Percentiles rank a stretch among this genome's conserved stretches.
phyloP scores from a whole-genome alignment of 768 basidiomycete species.

The Xerocomellus dryophilus region DNA sequence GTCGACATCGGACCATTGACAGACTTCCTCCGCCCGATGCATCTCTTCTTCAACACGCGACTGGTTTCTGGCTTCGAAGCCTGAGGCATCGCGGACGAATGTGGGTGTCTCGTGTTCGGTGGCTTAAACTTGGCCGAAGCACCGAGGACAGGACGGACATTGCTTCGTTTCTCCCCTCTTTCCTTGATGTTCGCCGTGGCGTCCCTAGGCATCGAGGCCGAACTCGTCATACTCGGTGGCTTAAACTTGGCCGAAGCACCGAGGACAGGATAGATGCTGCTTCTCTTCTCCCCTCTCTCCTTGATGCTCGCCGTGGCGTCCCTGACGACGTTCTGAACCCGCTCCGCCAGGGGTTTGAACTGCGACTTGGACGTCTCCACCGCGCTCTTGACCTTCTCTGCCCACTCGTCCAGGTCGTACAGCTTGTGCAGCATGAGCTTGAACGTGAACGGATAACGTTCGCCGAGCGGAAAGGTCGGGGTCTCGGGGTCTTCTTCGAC shows the following conservation, averaged over 20 bases:
- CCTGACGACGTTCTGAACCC: conserved; percentile 15
- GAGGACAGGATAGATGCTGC: conserved; percentile 27
- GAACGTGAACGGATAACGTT: conserved; percentile 58
- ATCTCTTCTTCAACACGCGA: conserved; percentile 53
- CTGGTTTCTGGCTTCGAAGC: conserved; percentile 9
- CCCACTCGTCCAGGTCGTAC: conserved; percentile 60
- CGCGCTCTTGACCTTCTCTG: conserved; percentile 49
- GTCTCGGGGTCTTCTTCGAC: conserved; percentile 27
- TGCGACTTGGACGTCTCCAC: conserved; percentile 52
- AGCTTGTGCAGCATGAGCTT: conserved; percentile 65
- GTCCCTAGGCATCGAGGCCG: conserved; percentile 6
- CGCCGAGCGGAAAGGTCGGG: conserved; percentile 41
- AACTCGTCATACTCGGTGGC: not conserved
- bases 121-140: conserved; percentile 16
- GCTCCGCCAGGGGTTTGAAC: conserved; percentile 54
- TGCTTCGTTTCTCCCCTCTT: conserved; percentile 13
- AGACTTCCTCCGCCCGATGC: conserved; percentile 50
- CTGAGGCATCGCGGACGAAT: not conserved
- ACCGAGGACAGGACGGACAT: conserved; percentile 28
- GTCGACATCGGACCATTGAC: conserved; percentile 33
- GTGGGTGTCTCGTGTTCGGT: not conserved
- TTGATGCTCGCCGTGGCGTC: conserved; percentile 11
- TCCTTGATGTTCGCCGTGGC: conserved; percentile 11
- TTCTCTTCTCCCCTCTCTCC: conserved; percentile 16
- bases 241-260: conserved; percentile 18